Evolutionary conservation across 2,329 filamentous ascomycete genomes (phyloP).

Genomic region (Colletotrichum eremochloae): DNA sequence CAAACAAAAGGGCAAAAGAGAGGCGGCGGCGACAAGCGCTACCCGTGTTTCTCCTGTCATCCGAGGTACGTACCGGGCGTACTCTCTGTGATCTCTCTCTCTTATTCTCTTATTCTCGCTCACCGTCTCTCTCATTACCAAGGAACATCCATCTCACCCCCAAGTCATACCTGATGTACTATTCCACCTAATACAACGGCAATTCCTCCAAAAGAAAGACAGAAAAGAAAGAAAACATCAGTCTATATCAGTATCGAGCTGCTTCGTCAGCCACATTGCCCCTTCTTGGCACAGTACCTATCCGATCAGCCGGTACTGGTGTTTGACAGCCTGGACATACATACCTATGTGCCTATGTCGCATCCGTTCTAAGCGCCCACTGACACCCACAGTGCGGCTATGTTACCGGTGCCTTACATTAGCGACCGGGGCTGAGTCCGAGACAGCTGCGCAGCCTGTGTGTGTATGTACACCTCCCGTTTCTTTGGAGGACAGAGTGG

Average conservation of each 20-base stretch:
- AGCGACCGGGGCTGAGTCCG: slow-evolving; percentile 32
- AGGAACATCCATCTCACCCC: not conserved
- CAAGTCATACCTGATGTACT: not conserved
- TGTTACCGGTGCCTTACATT: slow-evolving; percentile 28
- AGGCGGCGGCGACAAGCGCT: not conserved
- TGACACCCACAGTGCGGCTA: slow-evolving; percentile 22
- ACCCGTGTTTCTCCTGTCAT: not conserved
- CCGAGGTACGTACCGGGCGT: not conserved
- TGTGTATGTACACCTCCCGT: not conserved
- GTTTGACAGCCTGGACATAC: not conserved
- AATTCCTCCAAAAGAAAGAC: not conserved
- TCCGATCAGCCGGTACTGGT: not conserved
- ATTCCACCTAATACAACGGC: not conserved
- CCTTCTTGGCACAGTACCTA: not conserved
- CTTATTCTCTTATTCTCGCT: not conserved
- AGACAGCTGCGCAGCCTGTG: slow-evolving; percentile 14
- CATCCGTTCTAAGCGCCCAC: slow-evolving; percentile 27
- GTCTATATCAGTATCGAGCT: not conserved
- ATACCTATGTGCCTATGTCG: not conserved
- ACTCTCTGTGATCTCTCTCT: not conserved
- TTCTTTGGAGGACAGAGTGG: not conserved
- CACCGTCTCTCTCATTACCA: not conserved
- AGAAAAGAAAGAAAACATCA: not conserved
- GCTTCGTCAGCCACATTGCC: slow-evolving; percentile 8
- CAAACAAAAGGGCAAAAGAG: not conserved